Conservation (phyloP, 805 yeast genomes). For the Kregervanrija delftensis region DNA sequence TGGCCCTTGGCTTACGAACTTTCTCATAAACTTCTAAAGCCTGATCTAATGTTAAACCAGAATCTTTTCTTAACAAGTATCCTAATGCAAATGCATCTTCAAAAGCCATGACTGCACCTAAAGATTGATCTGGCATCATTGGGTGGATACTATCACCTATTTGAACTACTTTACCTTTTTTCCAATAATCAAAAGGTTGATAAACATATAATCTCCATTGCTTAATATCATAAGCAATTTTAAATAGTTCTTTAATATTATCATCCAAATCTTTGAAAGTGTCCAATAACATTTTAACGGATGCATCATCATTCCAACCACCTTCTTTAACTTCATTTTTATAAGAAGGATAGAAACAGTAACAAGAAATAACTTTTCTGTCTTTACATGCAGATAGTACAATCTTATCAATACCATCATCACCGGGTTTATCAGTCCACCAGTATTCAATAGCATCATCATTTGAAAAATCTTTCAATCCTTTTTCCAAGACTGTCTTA, state of each 20-base stretch:
- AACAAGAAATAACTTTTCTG: conserved; percentile 20
- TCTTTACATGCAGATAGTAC: conserved; percentile 22
- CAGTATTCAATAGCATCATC: conserved; percentile 24
- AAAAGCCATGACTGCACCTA: conserved; percentile 15
- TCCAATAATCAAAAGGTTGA: conserved; percentile 19
- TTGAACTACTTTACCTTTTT: conserved; percentile 24
- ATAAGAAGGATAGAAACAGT: conserved; percentile 21
- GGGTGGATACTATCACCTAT: conserved; percentile 33
- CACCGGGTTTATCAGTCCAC: conserved; percentile 17
- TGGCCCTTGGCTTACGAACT: conserved; percentile 26
- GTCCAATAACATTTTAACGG: conserved; percentile 15
- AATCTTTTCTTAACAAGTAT: conserved; percentile 22
- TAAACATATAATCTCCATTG: conserved; percentile 25
- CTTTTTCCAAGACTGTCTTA: conserved; percentile 12
- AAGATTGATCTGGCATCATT: conserved; percentile 21
- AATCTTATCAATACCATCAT: conserved; percentile 18
- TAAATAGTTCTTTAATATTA: conserved; percentile 16
- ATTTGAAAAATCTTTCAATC: conserved; percentile 18
- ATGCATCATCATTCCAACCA: conserved; percentile 20
- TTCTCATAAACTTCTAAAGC: conserved; percentile 21
- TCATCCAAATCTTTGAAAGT: conserved; percentile 19
- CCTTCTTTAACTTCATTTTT: conserved; percentile 15
- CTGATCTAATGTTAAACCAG: conserved; percentile 17
- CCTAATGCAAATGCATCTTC: conserved; percentile 22
- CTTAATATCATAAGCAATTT: conserved; percentile 22